Conservation (phyloP, 768 basidiomycete genomes). For the Harrya chromipes region DNA sequence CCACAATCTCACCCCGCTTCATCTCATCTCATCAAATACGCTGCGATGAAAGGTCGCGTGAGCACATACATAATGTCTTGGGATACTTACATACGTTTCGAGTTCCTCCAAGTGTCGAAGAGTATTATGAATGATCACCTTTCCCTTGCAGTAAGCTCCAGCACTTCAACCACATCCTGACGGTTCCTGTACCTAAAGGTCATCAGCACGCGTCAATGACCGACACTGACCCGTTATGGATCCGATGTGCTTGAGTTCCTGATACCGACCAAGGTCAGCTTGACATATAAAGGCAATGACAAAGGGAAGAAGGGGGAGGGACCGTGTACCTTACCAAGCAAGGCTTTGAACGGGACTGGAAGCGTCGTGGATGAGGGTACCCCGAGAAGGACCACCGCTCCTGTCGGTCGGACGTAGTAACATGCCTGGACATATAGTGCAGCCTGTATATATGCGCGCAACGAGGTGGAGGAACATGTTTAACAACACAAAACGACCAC, state of each 20-base stretch:
- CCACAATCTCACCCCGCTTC: slow-evolving; percentile 12
- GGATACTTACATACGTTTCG: no score
- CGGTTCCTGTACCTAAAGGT: slow-evolving; percentile 25
- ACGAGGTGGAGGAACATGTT: no score
- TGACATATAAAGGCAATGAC: no score
- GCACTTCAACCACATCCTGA: slow-evolving; percentile 47
- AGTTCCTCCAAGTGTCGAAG: no score
- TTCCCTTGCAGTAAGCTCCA: slow-evolving; percentile 40
- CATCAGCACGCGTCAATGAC: not conserved
- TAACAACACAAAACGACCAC: no score
- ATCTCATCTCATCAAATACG: slow-evolving; percentile 20
- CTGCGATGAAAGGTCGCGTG: slow-evolving; percentile 9
- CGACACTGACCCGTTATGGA: slow-evolving; percentile 20
- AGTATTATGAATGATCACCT: slow-evolving; percentile 28
- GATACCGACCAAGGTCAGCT: not conserved
- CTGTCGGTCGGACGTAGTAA: slow-evolving; percentile 42
- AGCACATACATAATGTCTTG: not conserved
- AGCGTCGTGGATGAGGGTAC: slow-evolving; percentile 37
- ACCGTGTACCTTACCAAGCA: no score
- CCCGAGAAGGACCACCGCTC: slow-evolving; percentile 41
- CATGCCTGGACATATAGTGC: no score
- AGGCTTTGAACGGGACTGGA: no score
- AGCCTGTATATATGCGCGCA: no score
- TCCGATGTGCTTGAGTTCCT: slow-evolving; percentile 24
- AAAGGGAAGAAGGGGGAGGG: no score